Conservation (phyloP, 1,284 basidiomycete genomes). For the Irpex rosettiformis region DNA sequence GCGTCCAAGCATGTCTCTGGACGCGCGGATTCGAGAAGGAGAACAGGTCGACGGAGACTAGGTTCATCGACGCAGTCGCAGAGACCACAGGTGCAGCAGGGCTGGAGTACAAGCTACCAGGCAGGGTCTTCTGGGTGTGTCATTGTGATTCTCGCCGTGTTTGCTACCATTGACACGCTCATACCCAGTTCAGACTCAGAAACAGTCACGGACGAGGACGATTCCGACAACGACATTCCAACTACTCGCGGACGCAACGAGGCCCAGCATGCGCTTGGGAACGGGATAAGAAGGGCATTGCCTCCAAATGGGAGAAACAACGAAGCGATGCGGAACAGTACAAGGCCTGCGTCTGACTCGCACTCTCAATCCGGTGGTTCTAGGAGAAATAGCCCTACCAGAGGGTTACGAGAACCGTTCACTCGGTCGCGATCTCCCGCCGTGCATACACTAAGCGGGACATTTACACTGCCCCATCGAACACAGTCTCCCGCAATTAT, state of each 20-base stretch:
- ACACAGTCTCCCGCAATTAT: slow-evolving; percentile 27
- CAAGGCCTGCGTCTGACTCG: slow-evolving; percentile 13
- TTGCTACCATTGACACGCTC: background rate
- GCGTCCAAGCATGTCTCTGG: slow-evolving; percentile 25
- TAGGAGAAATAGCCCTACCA: slow-evolving; percentile 21
- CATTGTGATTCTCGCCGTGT: slow-evolving; percentile 1
- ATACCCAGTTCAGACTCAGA: slow-evolving; percentile 43
- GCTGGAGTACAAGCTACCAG: slow-evolving; percentile 83
- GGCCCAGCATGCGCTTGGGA: slow-evolving; percentile 22
- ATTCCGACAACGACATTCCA: slow-evolving; percentile 37
- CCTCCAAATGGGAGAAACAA: background rate
- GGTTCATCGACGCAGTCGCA: slow-evolving; percentile 22
- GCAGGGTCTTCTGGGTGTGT: slow-evolving; percentile 72
- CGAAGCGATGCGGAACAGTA: slow-evolving; percentile 7
- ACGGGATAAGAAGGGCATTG: slow-evolving; percentile 1
- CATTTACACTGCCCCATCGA: slow-evolving; percentile 23
- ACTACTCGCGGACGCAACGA: slow-evolving; percentile 38
- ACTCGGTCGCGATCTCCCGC: slow-evolving; percentile 60
- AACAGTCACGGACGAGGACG: slow-evolving; percentile 44
- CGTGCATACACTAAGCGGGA: slow-evolving; percentile 31
- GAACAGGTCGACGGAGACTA: slow-evolving; percentile 19
- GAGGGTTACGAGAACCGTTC: slow-evolving; percentile 34
- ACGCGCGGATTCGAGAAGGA: slow-evolving; percentile 24
- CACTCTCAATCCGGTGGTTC: slow-evolving; percentile 25
- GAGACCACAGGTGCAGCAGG: slow-evolving; percentile 35